These are phyloP conservation scores for Pelargonium citronellum DNA, from an alignment of 441 rosid species.

Conservation along the genomic window DNA sequence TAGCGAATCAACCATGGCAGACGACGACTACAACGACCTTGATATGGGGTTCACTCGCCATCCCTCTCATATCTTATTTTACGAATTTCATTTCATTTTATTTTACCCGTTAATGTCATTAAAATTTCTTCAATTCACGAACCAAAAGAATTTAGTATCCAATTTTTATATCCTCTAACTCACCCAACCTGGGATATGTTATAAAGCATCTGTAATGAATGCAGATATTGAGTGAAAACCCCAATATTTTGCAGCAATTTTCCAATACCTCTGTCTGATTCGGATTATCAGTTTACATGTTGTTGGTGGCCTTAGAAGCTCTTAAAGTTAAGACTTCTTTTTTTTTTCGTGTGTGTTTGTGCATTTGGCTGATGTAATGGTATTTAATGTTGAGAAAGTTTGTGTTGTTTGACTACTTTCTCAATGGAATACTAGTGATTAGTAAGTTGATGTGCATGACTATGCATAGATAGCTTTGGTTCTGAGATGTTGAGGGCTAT, in stretches of 20 bases:
- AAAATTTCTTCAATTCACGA: background rate
- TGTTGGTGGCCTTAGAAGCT: too few relatives aligned
- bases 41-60: slow-evolving; percentile 44
- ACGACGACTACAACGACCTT: slow-evolving; percentile 62
- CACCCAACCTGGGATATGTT: background rate
- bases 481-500: background rate
- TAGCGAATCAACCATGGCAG: slow-evolving; percentile 47
- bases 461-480: too few relatives aligned
- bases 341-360: background rate
- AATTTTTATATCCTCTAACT: background rate
- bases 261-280: background rate
- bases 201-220: background rate
- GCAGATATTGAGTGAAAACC: background rate
- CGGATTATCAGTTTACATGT: background rate
- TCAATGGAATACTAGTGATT: too few relatives aligned
- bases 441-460: too few relatives aligned
- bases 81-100: background rate
- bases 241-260: background rate
- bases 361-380: too few relatives aligned
- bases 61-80: background rate
- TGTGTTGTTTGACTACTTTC: too few relatives aligned
- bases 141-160: background rate
- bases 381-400: too few relatives aligned
- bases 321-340: background rate
- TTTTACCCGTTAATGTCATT: background rate